Evolutionary conservation across 495 filamentous ascomycete species (phyloP).

Genomic region (Penicillium angulare): DNA sequence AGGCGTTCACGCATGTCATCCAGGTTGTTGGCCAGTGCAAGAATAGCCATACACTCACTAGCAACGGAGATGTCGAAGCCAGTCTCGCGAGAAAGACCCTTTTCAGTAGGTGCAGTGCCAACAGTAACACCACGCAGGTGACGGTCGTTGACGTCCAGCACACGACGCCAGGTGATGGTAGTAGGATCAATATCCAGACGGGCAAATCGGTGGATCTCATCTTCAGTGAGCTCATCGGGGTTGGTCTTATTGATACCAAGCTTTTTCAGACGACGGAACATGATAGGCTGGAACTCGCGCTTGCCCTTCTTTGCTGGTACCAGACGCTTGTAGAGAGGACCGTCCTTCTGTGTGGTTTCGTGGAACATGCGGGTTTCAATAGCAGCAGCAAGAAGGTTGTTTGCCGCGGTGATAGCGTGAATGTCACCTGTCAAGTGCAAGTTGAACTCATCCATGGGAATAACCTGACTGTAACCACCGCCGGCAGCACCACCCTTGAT

Average conservation of each 20-base stretch:
- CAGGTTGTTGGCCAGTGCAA: slow-evolving; percentile 86
- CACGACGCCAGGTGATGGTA: slow-evolving; percentile 95
- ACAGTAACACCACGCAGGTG: slow-evolving; percentile 86
- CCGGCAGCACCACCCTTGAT: slow-evolving; percentile 98
- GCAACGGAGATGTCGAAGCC: slow-evolving; percentile 98
- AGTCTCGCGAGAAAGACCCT: slow-evolving; percentile 77
- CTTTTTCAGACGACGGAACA: slow-evolving; percentile 91
- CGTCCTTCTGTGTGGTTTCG: slow-evolving; percentile 91
- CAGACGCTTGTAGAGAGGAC: slow-evolving; percentile 80
- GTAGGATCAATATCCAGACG: slow-evolving; percentile 93
- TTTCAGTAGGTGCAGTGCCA: slow-evolving; percentile 85
- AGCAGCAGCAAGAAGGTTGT: slow-evolving; percentile 96
- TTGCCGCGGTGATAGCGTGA: slow-evolving; percentile 94
- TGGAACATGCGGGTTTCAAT: slow-evolving; percentile 99
- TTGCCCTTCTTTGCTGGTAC: slow-evolving; percentile 89
- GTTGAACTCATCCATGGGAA: slow-evolving; percentile 99
- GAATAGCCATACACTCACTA: slow-evolving; percentile 96
- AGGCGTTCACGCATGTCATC: slow-evolving; percentile 90
- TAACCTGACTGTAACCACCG: slow-evolving; percentile 97
- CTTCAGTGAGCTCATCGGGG: slow-evolving; percentile 82
- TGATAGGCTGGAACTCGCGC: slow-evolving; percentile 79
- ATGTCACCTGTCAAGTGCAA: slow-evolving; percentile 97
- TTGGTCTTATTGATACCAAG: slow-evolving; percentile 93
- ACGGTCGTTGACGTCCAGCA: slow-evolving; percentile 95
- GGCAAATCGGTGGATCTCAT: slow-evolving; percentile 85